phyloP scores from a whole-genome alignment of 495 filamentous ascomycete species.

The Letharia columbiana region DNA sequence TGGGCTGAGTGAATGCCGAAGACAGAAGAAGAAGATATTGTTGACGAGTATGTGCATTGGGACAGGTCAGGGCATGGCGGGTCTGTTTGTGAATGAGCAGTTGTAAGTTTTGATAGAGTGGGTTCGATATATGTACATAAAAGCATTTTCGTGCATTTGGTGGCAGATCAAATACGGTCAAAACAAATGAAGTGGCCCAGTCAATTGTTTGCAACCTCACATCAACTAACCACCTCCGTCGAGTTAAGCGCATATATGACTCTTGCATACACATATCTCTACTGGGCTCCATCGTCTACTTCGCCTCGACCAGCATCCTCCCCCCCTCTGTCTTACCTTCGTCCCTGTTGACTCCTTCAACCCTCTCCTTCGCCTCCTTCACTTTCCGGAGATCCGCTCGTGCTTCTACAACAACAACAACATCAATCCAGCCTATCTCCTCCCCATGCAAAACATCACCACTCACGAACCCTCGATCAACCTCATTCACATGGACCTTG shows the following conservation, averaged over 20 bases:
- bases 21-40: conserved; percentile 72
- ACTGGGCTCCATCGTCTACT: background rate
- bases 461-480: no score
- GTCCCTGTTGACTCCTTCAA: no score
- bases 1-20: conserved; percentile 69
- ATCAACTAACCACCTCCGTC: background rate
- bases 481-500: no score
- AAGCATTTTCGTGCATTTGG: background rate
- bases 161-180: background rate
- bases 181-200: background rate
- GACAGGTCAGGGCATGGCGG: conserved; percentile 78
- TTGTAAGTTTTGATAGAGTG: conserved; percentile 26
- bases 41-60: conserved; percentile 86
- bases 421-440: no score
- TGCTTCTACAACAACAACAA: no score
- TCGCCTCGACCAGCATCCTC: no score
- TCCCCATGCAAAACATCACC: no score
- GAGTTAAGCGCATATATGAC: background rate
- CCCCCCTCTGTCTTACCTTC: no score
- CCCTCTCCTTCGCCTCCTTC: no score
- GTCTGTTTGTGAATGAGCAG: conserved; percentile 75
- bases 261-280: background rate
- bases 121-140: background rate
- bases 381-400: no score
- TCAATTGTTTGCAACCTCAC: background rate